Base-by-base conservation (phyloP, 176 grass and related monocot species). In the Oryza officinalis region DNA sequence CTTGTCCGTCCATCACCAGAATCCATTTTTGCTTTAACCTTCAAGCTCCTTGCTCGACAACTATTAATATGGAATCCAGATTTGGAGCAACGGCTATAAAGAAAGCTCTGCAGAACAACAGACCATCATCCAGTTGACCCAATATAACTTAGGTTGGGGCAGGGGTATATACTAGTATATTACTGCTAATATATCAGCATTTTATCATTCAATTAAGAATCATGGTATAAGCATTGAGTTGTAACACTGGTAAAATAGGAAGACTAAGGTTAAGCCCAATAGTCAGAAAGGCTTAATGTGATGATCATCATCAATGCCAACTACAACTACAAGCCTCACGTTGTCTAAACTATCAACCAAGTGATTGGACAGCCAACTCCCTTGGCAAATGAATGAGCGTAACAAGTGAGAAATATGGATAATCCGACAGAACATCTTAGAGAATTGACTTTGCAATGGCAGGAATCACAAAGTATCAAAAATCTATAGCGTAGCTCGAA, bases 1-100 rank as follows among this genome's bases (percentile, higher is more conserved):
- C 47, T 85, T 83, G 82, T 78, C 44, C 75, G 43, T 6, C 72
- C 78, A 67, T 97, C 91, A 74, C 86, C 84, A 88, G 91, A 85
- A 64, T 83, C 78, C 69, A 69, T 79, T 54, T 86, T 40, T 64
- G 93, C 93, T 86, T 81, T 90, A 82, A 88, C 66, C 47, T 90
- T 87, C 6, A 88, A 81, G 66, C 75, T 81, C 75, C 65, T 92
- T 74, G 75, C 41, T 33, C 61, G 69, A 76, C 47, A 79, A 74
- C 80, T 86, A 67, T 78, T 45, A 12, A 85, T 80, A 27, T 68
- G 75, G 65, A 83, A 77, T 80, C 89, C 82, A 83, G 80, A 8
- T 82, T 73, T 89, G 25, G 74, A 75, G 38, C 33, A 77, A n/a
- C 71, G 85, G 69, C 49, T 65, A 78, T 32, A 94, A 81, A 69